phyloP scores from a whole-genome alignment of 345 rosid species.

The Eucalyptus camaldulensis region DNA sequence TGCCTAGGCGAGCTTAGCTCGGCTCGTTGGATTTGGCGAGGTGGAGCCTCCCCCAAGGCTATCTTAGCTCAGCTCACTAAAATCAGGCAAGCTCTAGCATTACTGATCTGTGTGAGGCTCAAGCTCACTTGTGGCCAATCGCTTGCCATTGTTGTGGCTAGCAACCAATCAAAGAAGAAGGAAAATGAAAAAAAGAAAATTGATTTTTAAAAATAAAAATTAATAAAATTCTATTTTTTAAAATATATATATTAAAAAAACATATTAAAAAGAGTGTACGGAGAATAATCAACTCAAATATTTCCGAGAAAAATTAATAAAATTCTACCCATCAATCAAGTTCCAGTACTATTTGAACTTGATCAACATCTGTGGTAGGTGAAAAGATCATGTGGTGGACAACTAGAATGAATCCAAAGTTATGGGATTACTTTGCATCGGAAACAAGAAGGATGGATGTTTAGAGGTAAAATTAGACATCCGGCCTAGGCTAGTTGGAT shows the following conservation, averaged over 20 bases:
- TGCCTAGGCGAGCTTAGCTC: not conserved
- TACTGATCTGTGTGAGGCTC: fast-evolving
- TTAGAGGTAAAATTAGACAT: not conserved
- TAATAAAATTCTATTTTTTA: no score
- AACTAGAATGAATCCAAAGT: not conserved
- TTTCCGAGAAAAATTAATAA: no score
- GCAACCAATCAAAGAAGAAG: not conserved
- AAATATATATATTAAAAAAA: no score
- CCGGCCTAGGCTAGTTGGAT: not conserved
- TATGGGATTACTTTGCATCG: fast-evolving
- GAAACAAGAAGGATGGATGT: not conserved
- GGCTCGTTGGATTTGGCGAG: fast-evolving
- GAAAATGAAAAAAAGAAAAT: no score
- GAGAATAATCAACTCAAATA: not conserved
- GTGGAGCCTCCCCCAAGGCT: fast-evolving
- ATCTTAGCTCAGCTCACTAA: fast-evolving
- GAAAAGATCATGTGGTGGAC: not conserved
- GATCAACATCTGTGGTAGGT: not conserved
- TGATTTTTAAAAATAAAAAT: no score
- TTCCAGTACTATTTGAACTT: not conserved
- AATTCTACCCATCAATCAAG: not conserved
- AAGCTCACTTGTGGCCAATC: not conserved
- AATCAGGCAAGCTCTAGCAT: fast-evolving
- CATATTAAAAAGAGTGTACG: not conserved
- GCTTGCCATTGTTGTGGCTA: no score